Conservation (phyloP, 2,329 filamentous ascomycete genomes). For the Hypoxylon sp. region DNA sequence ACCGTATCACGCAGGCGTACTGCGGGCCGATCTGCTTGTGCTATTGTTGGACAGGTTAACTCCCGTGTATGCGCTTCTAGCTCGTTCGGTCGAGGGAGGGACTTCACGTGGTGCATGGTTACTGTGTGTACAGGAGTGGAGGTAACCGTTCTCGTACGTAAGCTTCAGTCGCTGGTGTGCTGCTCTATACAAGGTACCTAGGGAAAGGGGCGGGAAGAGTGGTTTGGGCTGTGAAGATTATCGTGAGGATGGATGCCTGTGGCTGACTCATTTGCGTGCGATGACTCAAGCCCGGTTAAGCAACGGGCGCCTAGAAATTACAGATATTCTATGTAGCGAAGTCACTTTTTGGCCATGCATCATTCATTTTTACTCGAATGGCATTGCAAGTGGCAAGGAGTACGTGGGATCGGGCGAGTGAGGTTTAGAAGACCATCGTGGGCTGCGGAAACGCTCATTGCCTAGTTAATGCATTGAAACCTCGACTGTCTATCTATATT, state of each 20-base stretch:
- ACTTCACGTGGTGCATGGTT: constrained; percentile 34
- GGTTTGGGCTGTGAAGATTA: not conserved
- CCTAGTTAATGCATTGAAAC: not conserved
- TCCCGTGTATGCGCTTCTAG: not conserved
- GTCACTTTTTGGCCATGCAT: not conserved
- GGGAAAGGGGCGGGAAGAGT: not conserved
- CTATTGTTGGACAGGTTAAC: not conserved
- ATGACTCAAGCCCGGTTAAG: constrained; percentile 9
- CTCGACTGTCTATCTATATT: constrained; percentile 9
- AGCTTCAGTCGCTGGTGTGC: not conserved
- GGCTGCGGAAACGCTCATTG: not conserved
- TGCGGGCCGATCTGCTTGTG: not conserved
- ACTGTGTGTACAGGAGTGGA: constrained; percentile 5
- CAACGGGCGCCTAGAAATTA: not conserved
- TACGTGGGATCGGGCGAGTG: not conserved
- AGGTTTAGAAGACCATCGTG: not conserved
- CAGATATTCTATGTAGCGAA: not conserved
- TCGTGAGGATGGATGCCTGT: not conserved
- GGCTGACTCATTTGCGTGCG: constrained; percentile 5
- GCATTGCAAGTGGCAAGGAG: not conserved
- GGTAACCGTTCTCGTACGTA: constrained; percentile 12
- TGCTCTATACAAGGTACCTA: too few species aligned
- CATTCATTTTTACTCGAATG: constrained; percentile 4
- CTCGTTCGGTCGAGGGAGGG: constrained; percentile 15
- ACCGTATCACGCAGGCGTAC: not conserved